Conservation (phyloP, 768 basidiomycete genomes). For the Psilocybe tampanensis region DNA sequence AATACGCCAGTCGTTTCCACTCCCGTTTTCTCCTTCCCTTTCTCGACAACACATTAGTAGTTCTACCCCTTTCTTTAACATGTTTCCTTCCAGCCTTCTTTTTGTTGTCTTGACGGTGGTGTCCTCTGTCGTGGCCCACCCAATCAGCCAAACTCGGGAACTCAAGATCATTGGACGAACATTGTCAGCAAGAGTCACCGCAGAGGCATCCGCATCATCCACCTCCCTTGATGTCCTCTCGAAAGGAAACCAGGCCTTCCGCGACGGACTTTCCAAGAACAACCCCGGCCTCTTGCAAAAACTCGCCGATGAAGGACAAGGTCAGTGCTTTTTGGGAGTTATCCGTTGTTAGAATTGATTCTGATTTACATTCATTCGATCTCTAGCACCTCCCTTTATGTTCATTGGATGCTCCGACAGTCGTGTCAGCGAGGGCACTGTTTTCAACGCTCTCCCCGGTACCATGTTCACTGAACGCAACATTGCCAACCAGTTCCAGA, state of each 20-base stretch:
- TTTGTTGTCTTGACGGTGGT: constrained; percentile 6
- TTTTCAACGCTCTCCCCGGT: constrained; percentile 41
- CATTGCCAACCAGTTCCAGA: constrained; percentile 42
- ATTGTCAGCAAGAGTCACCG: constrained; percentile 1
- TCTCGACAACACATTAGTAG: neutral
- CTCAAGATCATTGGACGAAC: constrained; percentile 14
- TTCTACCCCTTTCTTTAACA: neutral
- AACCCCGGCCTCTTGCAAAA: constrained; percentile 31
- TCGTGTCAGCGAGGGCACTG: constrained; percentile 37
- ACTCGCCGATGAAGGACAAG: constrained; percentile 35
- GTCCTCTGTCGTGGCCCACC: constrained; percentile 13
- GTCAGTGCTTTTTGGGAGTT: constrained; percentile 19
- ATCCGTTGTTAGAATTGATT: neutral
- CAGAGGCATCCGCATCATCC: neutral
- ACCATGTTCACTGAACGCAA: constrained; percentile 41
- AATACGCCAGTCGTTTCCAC: constrained; percentile 12
- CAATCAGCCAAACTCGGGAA: constrained; percentile 14
- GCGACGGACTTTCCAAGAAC: constrained; percentile 21
- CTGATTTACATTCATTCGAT: neutral
- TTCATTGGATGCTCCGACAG: constrained; percentile 43
- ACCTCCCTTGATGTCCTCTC: constrained; percentile 28
- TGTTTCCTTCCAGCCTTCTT: constrained; percentile 9
- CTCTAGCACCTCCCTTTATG: constrained; percentile 34
- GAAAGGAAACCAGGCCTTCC: constrained; percentile 35
- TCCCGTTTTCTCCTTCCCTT: neutral